Conservation (phyloP, 1,284 basidiomycete species). For the Ceratobasidium sp. region DNA sequence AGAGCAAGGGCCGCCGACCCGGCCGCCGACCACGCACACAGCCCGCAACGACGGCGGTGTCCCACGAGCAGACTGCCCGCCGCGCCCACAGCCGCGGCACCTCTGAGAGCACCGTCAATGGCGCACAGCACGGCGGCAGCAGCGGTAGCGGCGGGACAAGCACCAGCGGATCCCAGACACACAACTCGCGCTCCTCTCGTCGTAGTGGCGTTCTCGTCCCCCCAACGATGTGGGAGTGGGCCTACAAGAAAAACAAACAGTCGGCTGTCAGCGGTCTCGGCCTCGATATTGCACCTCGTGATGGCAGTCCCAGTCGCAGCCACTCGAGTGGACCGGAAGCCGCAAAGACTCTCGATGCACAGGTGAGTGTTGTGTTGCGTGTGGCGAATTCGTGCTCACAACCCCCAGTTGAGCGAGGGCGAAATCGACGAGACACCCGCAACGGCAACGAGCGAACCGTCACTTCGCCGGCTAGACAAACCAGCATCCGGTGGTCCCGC, state of each 20-base stretch:
- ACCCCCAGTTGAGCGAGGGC: conserved; percentile 20
- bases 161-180: conserved; percentile 20
- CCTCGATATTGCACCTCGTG: conserved; percentile 22
- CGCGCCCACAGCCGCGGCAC: conserved; percentile 36
- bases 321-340: conserved; percentile 34
- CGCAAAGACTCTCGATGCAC: conserved; percentile 9
- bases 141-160: conserved; percentile 34
- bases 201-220: conserved; percentile 25
- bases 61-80: conserved; percentile 6
- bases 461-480: conserved; percentile 22
- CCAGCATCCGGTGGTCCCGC: conserved; percentile 15
- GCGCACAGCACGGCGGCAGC: conserved; percentile 23
- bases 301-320: conserved; percentile 28
- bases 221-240: conserved; percentile 37
- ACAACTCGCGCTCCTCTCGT: conserved; percentile 27
- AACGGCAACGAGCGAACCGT: conserved; percentile 22
- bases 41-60: neutral
- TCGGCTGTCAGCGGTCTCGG: conserved; percentile 7
- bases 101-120: conserved; percentile 37
- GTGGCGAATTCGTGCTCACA: conserved; percentile 9
- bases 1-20: conserved; percentile 16
- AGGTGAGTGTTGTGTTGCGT: neutral
- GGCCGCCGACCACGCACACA: neutral
- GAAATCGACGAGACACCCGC: conserved; percentile 30
- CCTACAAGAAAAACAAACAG: conserved; percentile 35